Conservation (phyloP, 768 basidiomycete species). For the Melanogaster broomeanus region DNA sequence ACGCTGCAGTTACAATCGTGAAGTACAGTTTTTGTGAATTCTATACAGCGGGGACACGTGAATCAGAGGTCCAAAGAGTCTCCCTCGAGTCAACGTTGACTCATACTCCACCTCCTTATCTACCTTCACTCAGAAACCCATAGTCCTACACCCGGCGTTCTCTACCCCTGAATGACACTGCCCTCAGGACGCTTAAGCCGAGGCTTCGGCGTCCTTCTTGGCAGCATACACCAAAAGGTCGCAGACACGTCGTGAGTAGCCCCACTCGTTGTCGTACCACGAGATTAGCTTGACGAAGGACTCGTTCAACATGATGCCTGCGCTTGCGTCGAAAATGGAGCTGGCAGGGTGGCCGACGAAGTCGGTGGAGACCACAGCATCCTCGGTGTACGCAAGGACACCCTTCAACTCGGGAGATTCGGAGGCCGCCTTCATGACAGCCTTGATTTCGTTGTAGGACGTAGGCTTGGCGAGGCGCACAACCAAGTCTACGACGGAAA, state of each 20-base stretch:
- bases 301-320: constrained; percentile 88
- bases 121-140: background rate
- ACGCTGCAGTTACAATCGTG: constrained; percentile 14
- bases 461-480: constrained; percentile 87
- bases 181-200: constrained; percentile 8
- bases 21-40: constrained; percentile 3
- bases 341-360: constrained; percentile 80
- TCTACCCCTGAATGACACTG: background rate
- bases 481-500: constrained; percentile 97
- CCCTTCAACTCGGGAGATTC: constrained; percentile 62
- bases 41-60: background rate
- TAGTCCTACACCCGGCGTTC: constrained; percentile 16
- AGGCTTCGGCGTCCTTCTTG: constrained; percentile 56
- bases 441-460: constrained; percentile 90
- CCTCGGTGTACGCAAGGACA: constrained; percentile 90
- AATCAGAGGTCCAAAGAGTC: background rate
- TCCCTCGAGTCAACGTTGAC: background rate
- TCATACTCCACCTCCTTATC: background rate
- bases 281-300: constrained; percentile 96
- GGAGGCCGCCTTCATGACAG: constrained; percentile 76
- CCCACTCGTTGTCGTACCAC: constrained; percentile 97
- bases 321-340: constrained; percentile 91
- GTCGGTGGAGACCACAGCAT: constrained; percentile 91
- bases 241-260: constrained; percentile 91
- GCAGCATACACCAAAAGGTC: constrained; percentile 86